phyloP scores from a whole-genome alignment of 2,329 filamentous ascomycete species.

The Verticillium nonalfalfae region DNA sequence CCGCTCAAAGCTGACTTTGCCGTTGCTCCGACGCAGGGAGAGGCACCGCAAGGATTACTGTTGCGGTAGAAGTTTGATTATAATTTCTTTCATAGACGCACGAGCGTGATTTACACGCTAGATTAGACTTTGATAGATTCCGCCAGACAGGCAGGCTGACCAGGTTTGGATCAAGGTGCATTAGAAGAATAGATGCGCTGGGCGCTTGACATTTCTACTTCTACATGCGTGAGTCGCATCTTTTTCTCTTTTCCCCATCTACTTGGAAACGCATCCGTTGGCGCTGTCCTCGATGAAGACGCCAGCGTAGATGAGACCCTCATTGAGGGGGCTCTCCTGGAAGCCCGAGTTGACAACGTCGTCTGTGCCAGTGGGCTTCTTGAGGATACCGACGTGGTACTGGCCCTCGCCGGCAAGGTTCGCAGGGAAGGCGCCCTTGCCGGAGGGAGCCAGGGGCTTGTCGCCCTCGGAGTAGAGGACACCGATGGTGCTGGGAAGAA shows the following conservation, averaged over 20 bases:
- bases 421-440: slow-evolving; percentile 18
- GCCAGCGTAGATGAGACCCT: slow-evolving; percentile 45
- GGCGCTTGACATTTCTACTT: neutral
- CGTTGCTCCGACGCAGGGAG: slow-evolving; percentile 2
- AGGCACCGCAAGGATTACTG: neutral
- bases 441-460: slow-evolving; percentile 29
- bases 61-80: too few relatives aligned
- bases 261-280: slow-evolving; percentile 4
- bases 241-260: neutral
- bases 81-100: neutral
- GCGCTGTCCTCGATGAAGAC: slow-evolving; percentile 47
- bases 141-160: neutral
- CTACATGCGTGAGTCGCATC: neutral
- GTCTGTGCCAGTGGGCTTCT: slow-evolving; percentile 44
- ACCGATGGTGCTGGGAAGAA: slow-evolving; percentile 40
- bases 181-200: neutral
- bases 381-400: slow-evolving; percentile 56
- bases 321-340: slow-evolving; percentile 41
- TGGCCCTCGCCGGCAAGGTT: slow-evolving; percentile 52
- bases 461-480: slow-evolving; percentile 49
- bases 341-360: slow-evolving; percentile 41
- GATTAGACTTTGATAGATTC: neutral
- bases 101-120: neutral
- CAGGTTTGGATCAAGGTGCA: neutral
- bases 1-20: slow-evolving; percentile 11